A percentile compares a stretch with the other conserved stretches of the same genome.
Evolutionary conservation across 1,284 basidiomycete genomes (phyloP).

Genomic region (Malassezia japonica): DNA sequence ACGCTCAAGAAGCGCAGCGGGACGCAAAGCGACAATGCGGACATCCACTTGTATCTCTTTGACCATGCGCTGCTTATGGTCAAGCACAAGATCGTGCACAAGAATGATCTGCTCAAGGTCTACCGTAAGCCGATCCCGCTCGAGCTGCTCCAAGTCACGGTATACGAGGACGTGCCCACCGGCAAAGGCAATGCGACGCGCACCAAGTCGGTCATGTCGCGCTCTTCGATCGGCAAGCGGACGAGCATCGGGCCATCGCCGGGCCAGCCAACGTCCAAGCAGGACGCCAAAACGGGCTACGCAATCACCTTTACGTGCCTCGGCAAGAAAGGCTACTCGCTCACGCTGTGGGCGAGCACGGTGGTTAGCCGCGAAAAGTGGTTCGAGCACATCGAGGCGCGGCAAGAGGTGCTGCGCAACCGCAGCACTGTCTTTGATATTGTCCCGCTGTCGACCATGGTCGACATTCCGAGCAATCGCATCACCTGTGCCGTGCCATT

Average conservation of each 20-base stretch:
- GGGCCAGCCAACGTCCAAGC: constrained; percentile 49
- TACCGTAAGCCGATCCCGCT: constrained; percentile 94
- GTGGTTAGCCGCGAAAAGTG: constrained; percentile 80
- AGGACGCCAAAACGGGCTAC: constrained; percentile 75
- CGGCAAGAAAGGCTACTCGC: constrained; percentile 81
- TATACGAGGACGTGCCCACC: constrained; percentile 60
- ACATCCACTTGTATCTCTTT: constrained; percentile 87
- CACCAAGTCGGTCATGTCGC: constrained; percentile 52
- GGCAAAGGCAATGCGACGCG: constrained; percentile 44
- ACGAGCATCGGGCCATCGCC: constrained; percentile 43
- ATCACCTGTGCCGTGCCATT: constrained; percentile 93
- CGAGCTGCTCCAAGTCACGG: constrained; percentile 76
- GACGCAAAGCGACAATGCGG: constrained; percentile 62
- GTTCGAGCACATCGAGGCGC: constrained; percentile 82
- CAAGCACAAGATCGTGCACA: constrained; percentile 74
- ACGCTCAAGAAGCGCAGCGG: constrained; percentile 78
- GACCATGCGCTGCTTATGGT: constrained; percentile 94
- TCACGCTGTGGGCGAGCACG: constrained; percentile 85
- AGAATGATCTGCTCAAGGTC: constrained; percentile 85
- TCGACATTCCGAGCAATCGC: constrained; percentile 62
- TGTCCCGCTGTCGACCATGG: constrained; percentile 75
- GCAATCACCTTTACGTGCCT: constrained; percentile 87
- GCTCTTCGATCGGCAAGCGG: constrained; percentile 49
- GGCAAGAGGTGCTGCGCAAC: constrained; percentile 75
- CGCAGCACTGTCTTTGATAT: constrained; percentile 80